These are phyloP conservation scores for Colletotrichum melonis DNA, from an alignment of 2,329 filamentous ascomycete species.

Conservation along the genomic window DNA sequence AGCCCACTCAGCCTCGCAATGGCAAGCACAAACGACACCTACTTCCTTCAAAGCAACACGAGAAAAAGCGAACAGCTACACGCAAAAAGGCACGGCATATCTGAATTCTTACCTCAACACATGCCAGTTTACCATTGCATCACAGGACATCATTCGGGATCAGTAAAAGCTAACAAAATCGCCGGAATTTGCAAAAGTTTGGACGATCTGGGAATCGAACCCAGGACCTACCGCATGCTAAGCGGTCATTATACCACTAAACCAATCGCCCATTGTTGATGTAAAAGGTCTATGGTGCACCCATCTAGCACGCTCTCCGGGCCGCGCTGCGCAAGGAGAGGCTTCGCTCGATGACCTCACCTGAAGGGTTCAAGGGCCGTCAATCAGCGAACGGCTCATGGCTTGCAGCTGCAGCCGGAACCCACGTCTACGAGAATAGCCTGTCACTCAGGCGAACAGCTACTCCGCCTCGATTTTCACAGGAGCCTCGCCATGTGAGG, in stretches of 20 bases:
- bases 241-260: slow-evolving; percentile 36
- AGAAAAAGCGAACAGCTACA: too few relatives aligned
- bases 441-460: too few relatives aligned
- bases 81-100: too few relatives aligned
- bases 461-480: not conserved
- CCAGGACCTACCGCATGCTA: slow-evolving; percentile 35
- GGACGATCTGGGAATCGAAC: slow-evolving; percentile 36
- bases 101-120: too few relatives aligned
- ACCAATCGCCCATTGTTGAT: slow-evolving; percentile 31
- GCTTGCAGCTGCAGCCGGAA: too few relatives aligned
- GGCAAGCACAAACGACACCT: not conserved
- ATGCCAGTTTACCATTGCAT: too few relatives aligned
- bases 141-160: not conserved
- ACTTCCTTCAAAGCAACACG: not conserved
- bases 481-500: not conserved
- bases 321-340: too few relatives aligned
- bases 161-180: too few relatives aligned
- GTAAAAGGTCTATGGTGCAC: too few relatives aligned
- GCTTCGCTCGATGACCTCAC: not conserved
- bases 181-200: not conserved
- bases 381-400: too few relatives aligned
- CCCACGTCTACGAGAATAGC: not conserved
- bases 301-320: too few relatives aligned
- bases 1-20: not conserved
- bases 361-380: too few relatives aligned